Conservation (phyloP, 2,329 filamentous ascomycete species). For the Myriosclerotinia curreyana region DNA sequence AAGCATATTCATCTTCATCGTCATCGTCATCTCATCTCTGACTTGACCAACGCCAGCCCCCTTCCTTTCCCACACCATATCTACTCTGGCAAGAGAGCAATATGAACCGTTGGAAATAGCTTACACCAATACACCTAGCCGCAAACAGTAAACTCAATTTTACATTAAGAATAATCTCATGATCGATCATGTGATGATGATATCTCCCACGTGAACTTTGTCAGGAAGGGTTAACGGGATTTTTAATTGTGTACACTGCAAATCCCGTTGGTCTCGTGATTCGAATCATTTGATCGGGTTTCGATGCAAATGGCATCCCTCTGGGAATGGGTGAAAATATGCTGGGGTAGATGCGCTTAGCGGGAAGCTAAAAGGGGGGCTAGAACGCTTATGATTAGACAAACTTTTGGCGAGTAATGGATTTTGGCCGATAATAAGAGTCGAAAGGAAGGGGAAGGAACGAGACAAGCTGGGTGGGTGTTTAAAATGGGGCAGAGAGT, state of each 20-base stretch:
- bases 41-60: not conserved
- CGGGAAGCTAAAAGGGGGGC: slow-evolving; percentile 3
- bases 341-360: not conserved
- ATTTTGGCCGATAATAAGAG: not conserved
- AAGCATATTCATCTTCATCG: not conserved
- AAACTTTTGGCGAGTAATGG: not conserved
- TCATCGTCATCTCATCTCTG: not conserved
- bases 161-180: too few relatives aligned
- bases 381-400: not conserved
- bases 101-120: slow-evolving; percentile 3
- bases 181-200: too few relatives aligned
- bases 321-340: not conserved
- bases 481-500: too few relatives aligned
- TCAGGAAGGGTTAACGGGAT: too few relatives aligned
- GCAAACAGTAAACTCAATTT: too few relatives aligned
- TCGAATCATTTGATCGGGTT: not conserved
- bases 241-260: too few relatives aligned
- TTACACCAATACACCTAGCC: not conserved
- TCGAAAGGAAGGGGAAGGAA: not conserved
- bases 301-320: not conserved
- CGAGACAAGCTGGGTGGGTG: too few relatives aligned
- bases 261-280: too few relatives aligned
- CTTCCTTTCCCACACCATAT: not conserved
- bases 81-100: slow-evolving; percentile 1
- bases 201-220: too few relatives aligned